Percentiles rank a stretch among this genome's conserved stretches.
Evolutionary conservation across 345 rosid genomes (phyloP).

Genomic region (Pistacia integerrima): DNA sequence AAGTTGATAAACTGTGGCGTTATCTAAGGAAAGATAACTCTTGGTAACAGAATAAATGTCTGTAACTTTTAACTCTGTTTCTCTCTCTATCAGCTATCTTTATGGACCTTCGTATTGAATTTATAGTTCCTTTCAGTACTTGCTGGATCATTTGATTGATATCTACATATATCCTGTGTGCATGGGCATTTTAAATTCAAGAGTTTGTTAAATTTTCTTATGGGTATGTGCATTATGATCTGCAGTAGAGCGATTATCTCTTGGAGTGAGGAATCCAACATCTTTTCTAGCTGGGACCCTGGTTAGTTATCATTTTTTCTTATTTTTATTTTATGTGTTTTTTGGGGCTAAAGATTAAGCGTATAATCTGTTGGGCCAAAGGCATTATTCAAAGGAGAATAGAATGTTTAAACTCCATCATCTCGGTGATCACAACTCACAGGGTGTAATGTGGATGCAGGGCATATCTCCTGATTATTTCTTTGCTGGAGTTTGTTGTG

Average conservation of each 20-base stretch:
- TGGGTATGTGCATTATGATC: conserved; percentile 21
- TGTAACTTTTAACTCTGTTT: not conserved
- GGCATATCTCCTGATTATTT: conserved; percentile 84
- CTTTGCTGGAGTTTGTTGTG: conserved; percentile 94
- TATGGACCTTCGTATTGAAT: not conserved
- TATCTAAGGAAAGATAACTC: not conserved
- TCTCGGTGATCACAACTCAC: not conserved
- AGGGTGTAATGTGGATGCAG: conserved; percentile 35
- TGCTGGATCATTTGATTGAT: not conserved
- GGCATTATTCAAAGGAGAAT: too few relatives aligned
- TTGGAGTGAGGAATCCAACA: conserved; percentile 88
- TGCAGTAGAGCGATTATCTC: conserved; percentile 86
- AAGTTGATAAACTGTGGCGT: not conserved
- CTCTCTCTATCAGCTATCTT: not conserved
- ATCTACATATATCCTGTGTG: not conserved
- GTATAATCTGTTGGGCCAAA: too few relatives aligned
- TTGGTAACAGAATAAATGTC: not conserved
- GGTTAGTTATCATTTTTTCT: conserved; percentile 43
- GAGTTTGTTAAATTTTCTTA: not conserved
- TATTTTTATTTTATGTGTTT: not conserved
- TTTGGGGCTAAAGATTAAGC: too few relatives aligned
- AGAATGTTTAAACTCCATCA: too few relatives aligned
- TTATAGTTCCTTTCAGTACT: not conserved
- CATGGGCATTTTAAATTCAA: not conserved
- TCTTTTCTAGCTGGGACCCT: conserved; percentile 79